phyloP scores from a whole-genome alignment of 2,329 filamentous ascomycete genomes.

The Xylaria sp. region DNA sequence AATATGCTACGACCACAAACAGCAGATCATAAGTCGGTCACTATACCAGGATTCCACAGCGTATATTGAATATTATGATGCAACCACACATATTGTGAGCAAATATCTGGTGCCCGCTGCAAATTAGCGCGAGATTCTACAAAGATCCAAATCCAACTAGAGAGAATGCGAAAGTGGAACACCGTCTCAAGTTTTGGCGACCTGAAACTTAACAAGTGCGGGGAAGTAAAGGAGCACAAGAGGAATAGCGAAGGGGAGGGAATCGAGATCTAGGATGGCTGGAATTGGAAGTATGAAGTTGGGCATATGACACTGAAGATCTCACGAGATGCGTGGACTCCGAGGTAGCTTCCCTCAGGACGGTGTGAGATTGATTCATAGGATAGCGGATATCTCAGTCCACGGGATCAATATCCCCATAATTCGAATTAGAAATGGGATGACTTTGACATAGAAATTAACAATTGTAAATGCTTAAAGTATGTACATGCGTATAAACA shows the following conservation, averaged over 20 bases:
- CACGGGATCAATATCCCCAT: not conserved
- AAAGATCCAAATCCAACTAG: not conserved
- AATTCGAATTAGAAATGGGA: not conserved
- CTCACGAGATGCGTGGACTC: not conserved
- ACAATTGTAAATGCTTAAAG: not conserved
- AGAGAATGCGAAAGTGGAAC: not conserved
- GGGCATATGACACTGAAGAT: not conserved
- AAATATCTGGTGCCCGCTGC: not conserved
- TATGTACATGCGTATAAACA: not conserved
- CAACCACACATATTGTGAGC: constrained; percentile 1
- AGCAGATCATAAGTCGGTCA: not conserved
- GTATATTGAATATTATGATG: not conserved
- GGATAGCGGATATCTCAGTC: not conserved
- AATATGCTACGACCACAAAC: not conserved
- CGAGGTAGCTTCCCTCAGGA: not conserved
- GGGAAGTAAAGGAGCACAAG: not conserved
- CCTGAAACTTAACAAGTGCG: not conserved
- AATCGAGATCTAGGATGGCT: not conserved
- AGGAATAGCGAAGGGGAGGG: not conserved
- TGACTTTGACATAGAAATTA: not conserved
- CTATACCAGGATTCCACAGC: not conserved
- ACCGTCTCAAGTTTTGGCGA: not conserved
- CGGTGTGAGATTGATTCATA: not conserved
- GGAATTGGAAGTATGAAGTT: not conserved
- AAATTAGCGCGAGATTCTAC: too few species aligned